Evolutionary conservation across 2,329 filamentous ascomycete species (phyloP).

Genomic region (Ustulina deusta): DNA sequence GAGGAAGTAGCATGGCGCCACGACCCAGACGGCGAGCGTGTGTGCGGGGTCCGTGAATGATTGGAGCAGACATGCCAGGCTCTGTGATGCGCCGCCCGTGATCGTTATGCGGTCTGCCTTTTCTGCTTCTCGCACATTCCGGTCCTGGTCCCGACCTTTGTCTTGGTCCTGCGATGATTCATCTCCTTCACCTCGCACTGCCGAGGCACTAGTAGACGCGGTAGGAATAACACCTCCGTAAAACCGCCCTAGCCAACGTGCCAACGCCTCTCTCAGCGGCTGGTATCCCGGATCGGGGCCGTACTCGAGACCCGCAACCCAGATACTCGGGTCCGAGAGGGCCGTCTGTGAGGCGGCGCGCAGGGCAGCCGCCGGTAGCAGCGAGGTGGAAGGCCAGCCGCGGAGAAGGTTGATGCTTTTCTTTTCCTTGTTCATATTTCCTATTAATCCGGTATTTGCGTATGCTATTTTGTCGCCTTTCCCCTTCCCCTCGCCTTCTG

Average conservation of each 20-base stretch:
- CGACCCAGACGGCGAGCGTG: slow-evolving; percentile 82
- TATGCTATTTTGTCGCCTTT: neutral
- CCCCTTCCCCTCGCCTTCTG: neutral
- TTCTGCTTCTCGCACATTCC: neutral
- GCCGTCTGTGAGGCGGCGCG: slow-evolving; percentile 69
- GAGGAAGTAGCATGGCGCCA: slow-evolving; percentile 86
- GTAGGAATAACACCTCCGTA: slow-evolving; percentile 56
- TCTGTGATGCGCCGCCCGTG: slow-evolving; percentile 87
- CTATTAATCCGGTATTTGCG: neutral
- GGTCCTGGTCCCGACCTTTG: slow-evolving; percentile 47
- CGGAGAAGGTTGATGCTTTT: slow-evolving; percentile 72
- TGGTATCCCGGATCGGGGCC: slow-evolving; percentile 81
- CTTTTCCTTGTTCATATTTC: slow-evolving; percentile 41
- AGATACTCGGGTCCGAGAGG: slow-evolving; percentile 70
- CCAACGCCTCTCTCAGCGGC: slow-evolving; percentile 75
- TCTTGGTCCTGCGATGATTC: neutral
- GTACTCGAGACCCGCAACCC: slow-evolving; percentile 77
- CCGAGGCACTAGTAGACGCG: slow-evolving; percentile 50
- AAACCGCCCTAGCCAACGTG: slow-evolving; percentile 75
- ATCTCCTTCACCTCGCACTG: slow-evolving; percentile 29
- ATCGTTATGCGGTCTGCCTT: slow-evolving; percentile 74
- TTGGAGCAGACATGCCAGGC: slow-evolving; percentile 79
- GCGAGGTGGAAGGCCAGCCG: slow-evolving; percentile 73
- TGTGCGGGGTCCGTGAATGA: slow-evolving; percentile 83
- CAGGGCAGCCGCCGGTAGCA: slow-evolving; percentile 75